A percentile compares a stretch with the other conserved stretches of the same genome.
Conservation (phyloP, 805 yeast species). For the Myxozyma kluyveri region DNA sequence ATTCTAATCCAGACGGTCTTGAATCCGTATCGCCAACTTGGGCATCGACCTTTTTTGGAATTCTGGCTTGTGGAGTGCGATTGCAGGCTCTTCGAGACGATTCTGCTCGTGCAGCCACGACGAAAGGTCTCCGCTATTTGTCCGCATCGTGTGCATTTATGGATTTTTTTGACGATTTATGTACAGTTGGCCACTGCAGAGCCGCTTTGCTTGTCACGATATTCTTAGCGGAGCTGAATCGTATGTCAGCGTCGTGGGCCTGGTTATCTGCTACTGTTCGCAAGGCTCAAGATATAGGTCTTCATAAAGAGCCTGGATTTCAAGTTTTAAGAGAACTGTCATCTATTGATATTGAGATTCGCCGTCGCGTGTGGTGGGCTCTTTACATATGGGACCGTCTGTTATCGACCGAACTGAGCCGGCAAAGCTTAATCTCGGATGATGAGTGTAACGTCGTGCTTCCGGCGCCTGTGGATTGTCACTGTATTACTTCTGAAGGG, state of each 20-base stretch:
- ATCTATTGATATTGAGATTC: slow-evolving; percentile 16
- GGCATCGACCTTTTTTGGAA: slow-evolving; percentile 29
- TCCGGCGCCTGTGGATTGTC: slow-evolving; percentile 27
- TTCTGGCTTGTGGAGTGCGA: slow-evolving; percentile 34
- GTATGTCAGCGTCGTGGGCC: slow-evolving; percentile 30
- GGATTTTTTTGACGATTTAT: slow-evolving; percentile 27
- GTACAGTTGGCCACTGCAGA: slow-evolving; percentile 24
- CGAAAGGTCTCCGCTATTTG: slow-evolving; percentile 19
- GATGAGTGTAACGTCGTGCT: slow-evolving; percentile 25
- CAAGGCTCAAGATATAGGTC: slow-evolving; percentile 27
- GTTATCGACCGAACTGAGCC: slow-evolving; percentile 27
- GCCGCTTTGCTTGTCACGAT: slow-evolving; percentile 30
- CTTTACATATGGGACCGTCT: slow-evolving; percentile 32
- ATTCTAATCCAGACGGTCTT: slow-evolving; percentile 11
- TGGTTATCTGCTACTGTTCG: slow-evolving; percentile 32
- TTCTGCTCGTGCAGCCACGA: slow-evolving; percentile 15
- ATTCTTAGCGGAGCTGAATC: slow-evolving; percentile 29
- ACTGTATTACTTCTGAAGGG: slow-evolving; percentile 9
- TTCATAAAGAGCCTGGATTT: slow-evolving; percentile 13
- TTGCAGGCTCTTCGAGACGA: slow-evolving; percentile 25
- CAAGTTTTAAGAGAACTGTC: not conserved
- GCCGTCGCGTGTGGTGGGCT: slow-evolving; percentile 34
- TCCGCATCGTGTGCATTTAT: slow-evolving; percentile 9
- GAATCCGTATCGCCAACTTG: slow-evolving; percentile 21
- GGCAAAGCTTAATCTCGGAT: slow-evolving; percentile 19